A percentile compares a stretch with the other conserved stretches of the same genome.
phyloP scores from a whole-genome alignment of 306 rosid species.

The Abrus precatorius region DNA sequence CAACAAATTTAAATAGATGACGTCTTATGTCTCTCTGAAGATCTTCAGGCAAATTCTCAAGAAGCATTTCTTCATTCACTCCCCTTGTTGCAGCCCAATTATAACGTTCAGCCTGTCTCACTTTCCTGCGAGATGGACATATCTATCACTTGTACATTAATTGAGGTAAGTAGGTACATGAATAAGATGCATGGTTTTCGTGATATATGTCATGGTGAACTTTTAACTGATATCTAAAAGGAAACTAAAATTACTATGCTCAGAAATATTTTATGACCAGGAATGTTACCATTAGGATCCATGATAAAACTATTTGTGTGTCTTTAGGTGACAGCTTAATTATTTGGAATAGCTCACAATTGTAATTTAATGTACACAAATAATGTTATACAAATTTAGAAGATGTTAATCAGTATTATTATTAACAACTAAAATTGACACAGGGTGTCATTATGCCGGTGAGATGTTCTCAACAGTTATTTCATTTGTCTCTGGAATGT shows the following conservation, averaged over 20 bases:
- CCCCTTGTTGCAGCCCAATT: conserved; percentile 89
- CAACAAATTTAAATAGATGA: conserved; percentile 62
- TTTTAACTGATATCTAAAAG: too few species aligned
- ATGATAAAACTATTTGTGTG: background rate
- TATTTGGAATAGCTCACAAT: background rate
- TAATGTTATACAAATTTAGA: background rate
- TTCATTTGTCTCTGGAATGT: background rate
- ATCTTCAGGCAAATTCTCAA: conserved; percentile 82
- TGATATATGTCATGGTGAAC: too few species aligned
- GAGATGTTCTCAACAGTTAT: background rate
- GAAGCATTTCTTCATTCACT: conserved; percentile 77
- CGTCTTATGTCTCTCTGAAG: conserved; percentile 79
- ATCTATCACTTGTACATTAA: conserved; percentile 3
- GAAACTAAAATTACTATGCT: too few species aligned
- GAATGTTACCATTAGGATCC: background rate
- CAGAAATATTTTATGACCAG: background rate
- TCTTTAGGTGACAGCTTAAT: background rate
- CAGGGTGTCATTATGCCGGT: background rate
- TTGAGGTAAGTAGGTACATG: background rate
- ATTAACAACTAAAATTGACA: background rate
- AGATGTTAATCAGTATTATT: background rate
- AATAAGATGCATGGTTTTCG: too few species aligned
- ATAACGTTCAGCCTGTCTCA: conserved; percentile 69
- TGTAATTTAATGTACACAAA: background rate
- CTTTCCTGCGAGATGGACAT: conserved; percentile 56